Evolutionary conservation across 2,329 filamentous ascomycete genomes (phyloP), one percentile per base, ranked within the genome.

Genomic region (Penicillium aurantiogriseum): DNA sequence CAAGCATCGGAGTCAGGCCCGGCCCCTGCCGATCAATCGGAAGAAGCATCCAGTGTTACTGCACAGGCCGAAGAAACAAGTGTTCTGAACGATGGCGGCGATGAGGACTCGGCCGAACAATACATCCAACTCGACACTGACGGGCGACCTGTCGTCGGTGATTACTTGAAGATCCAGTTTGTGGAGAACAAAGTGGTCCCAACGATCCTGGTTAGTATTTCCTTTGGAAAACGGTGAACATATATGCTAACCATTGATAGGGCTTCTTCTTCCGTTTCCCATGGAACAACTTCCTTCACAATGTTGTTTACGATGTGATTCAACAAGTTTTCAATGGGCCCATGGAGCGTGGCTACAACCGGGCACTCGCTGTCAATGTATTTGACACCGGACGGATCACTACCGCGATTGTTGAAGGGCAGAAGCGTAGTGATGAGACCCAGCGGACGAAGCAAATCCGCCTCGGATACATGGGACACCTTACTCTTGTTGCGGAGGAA

Each of bases 281-380:
- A 1, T 99, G 94, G 94, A 99, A 99, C 76, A 99, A 99, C 74
- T 99, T 99, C 71, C 83, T 99, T 44, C 94, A 99, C 77, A 99
- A 99, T 70, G 94, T 99, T 43, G 94, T 99, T 47, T 99, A 99
- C 72, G 94, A 99, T 74, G 92, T 99, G 69, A 91, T 99, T 43
- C 94, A 99, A 74, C 94, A 99, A 79, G 94, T 99, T 1, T 97
- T 99, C 76, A 99, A 99, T 71, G 94, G 94, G 9, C 92, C 92
- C 0, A 96, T 99, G 90, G 93, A 97, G 67, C 89, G 92, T 59
- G 92, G 94, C 29, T 97, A 89, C 77, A 99, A 99, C 75, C 88
- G 91, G 11, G 88, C 86, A 47, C 80, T 99, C 51, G 93, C 94
- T 13, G 88, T 97, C 58, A 93, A 96, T 64, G 85, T 99, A 21